These are phyloP conservation scores for Cyphellophora attinorum DNA, from an alignment of 2,329 filamentous ascomycete genomes.

Conservation along the genomic window DNA sequence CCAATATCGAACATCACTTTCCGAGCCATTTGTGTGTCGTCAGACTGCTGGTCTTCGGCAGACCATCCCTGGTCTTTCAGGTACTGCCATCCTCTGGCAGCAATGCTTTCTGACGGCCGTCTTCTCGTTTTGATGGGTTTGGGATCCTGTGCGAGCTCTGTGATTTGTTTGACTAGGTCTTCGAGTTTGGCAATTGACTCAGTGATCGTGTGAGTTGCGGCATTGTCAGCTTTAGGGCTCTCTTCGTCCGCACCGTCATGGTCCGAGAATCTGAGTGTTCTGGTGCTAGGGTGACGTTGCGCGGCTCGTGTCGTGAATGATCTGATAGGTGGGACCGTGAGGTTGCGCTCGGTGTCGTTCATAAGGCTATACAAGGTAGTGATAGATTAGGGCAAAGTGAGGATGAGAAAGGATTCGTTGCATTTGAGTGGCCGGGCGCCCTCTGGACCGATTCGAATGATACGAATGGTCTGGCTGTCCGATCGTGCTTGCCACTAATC, in stretches of 20 bases:
- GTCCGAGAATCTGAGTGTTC: not conserved
- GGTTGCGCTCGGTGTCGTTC: too few species aligned
- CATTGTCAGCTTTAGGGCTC: not conserved
- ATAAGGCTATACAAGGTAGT: too few species aligned
- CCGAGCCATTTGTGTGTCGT: not conserved
- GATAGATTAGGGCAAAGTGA: too few species aligned
- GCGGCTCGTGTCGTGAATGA: not conserved
- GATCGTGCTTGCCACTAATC: too few species aligned
- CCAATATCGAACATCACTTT: not conserved
- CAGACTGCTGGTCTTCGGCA: not conserved
- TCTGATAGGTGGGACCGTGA: not conserved
- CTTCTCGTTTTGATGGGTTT: not conserved
- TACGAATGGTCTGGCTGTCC: too few species aligned
- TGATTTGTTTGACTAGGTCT: not conserved
- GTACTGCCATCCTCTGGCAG: not conserved
- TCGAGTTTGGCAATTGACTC: not conserved
- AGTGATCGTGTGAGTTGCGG: not conserved
- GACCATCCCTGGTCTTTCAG: not conserved
- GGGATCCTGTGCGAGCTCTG: not conserved
- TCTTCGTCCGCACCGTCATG: not conserved
- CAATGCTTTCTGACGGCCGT: not conserved
- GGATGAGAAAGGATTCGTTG: too few species aligned
- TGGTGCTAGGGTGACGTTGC: not conserved
- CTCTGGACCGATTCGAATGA: too few species aligned
- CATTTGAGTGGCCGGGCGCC: too few species aligned